phyloP scores from a whole-genome alignment of 768 basidiomycete genomes.

The Lyophyllum decastes region DNA sequence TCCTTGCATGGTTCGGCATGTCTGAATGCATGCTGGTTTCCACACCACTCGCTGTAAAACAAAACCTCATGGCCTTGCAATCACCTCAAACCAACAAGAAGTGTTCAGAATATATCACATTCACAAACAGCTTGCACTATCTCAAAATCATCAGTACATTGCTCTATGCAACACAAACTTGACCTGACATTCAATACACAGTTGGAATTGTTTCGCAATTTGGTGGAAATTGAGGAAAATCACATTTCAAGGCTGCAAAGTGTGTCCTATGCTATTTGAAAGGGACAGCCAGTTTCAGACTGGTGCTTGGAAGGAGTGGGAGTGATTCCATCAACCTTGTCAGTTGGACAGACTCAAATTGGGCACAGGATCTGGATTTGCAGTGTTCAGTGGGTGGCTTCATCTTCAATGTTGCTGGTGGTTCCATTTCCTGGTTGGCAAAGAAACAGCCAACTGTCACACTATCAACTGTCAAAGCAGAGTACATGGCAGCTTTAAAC shows the following conservation, averaged over 20 bases:
- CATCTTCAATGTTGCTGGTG: background rate
- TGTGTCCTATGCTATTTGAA: background rate
- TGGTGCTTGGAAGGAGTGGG: background rate
- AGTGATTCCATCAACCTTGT: background rate
- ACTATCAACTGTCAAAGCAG: background rate
- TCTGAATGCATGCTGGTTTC: background rate
- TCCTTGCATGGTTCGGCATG: background rate
- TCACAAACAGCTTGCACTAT: background rate
- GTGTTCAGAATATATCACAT: background rate
- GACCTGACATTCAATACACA: background rate
- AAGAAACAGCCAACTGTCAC: background rate
- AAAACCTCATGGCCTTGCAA: background rate
- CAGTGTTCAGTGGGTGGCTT: background rate
- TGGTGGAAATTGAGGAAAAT: background rate
- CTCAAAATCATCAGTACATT: background rate
- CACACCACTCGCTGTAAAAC: background rate
- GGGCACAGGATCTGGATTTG: constrained; percentile 1
- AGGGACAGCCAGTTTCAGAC: background rate
- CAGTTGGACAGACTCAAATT: constrained; percentile 3
- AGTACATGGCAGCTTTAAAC: constrained; percentile 15
- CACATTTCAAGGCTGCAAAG: background rate
- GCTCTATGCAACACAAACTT: background rate
- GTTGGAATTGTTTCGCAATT: background rate
- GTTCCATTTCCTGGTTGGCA: background rate
- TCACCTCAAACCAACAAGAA: background rate